Conservation (phyloP, 2,329 filamentous ascomycete species). For the Talaromyces sp. region DNA sequence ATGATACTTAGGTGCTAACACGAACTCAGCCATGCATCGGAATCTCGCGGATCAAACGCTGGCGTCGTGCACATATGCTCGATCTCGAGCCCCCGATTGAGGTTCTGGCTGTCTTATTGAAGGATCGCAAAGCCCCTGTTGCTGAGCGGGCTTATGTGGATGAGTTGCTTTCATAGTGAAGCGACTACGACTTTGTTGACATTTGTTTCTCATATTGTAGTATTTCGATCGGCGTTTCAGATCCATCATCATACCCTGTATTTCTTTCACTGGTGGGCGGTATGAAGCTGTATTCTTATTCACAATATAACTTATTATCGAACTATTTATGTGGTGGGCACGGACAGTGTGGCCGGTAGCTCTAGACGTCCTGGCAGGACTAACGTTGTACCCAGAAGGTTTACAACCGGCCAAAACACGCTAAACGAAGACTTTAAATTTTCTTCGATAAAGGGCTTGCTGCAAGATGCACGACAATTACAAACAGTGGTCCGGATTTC, state of each 20-base stretch:
- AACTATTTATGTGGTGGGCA: too few species aligned
- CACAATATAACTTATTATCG: background rate
- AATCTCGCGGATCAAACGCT: conserved; percentile 73
- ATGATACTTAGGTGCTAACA: background rate
- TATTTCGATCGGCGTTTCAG: conserved; percentile 3
- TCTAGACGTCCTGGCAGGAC: too few species aligned
- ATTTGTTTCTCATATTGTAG: background rate
- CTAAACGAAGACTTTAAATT: too few species aligned
- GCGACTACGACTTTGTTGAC: conserved; percentile 24
- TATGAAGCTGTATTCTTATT: background rate
- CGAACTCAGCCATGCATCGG: conserved; percentile 79
- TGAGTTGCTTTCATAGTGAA: conserved; percentile 33
- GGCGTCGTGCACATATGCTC: conserved; percentile 80
- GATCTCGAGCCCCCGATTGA: conserved; percentile 84
- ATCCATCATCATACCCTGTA: background rate
- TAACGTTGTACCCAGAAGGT: too few species aligned
- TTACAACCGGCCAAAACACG: too few species aligned
- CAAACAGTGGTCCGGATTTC: conserved; percentile 16
- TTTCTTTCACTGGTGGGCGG: background rate
- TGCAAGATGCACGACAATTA: background rate
- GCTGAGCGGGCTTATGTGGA: conserved; percentile 64
- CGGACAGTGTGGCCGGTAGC: too few species aligned
- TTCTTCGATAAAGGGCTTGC: too few species aligned
- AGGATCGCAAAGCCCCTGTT: conserved; percentile 51
- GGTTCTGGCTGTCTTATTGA: conserved; percentile 78